Evolutionary conservation across 768 basidiomycete species (phyloP).

Genomic region (Ramaria sp.): DNA sequence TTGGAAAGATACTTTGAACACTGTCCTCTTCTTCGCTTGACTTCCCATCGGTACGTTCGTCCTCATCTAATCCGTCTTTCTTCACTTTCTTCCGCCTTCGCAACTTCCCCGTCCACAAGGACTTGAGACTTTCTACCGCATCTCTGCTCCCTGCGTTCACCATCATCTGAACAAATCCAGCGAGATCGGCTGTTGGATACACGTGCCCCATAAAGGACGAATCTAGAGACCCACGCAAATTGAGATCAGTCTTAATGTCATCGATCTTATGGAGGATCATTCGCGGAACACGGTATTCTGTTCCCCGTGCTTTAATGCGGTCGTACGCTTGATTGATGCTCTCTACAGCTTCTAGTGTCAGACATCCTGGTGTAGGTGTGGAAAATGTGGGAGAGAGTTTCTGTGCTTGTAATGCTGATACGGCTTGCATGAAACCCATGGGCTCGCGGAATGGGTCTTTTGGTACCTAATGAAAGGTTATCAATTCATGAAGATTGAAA

Average conservation of each 20-base stretch:
- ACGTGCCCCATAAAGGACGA: conserved; percentile 4
- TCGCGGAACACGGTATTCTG: conserved; percentile 51
- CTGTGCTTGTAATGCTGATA: conserved; percentile 24
- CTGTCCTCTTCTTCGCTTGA: conserved; percentile 21
- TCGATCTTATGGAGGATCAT: conserved; percentile 53
- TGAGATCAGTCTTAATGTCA: conserved; percentile 31
- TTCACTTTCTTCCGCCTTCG: not conserved
- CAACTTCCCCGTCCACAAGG: conserved; percentile 7
- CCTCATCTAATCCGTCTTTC: conserved; percentile 6
- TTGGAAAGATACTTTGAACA: conserved; percentile 6
- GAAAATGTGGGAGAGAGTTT: not conserved
- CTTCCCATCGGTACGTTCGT: conserved; percentile 25
- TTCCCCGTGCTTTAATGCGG: conserved; percentile 31
- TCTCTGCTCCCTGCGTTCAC: conserved; percentile 16
- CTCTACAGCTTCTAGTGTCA: conserved; percentile 36
- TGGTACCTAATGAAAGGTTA: conserved; percentile 29
- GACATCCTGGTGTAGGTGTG: conserved; percentile 16
- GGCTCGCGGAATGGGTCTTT: conserved; percentile 77
- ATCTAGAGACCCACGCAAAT: conserved; percentile 16
- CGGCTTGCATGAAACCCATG: conserved; percentile 38
- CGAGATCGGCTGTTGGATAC: conserved; percentile 36
- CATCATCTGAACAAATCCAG: conserved; percentile 36
- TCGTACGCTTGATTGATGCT: conserved; percentile 39
- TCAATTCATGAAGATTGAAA: not conserved
- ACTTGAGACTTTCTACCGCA: conserved; percentile 7